Evolutionary conservation across 306 rosid genomes (phyloP).

Genomic region (Leucaena leucocephala): DNA sequence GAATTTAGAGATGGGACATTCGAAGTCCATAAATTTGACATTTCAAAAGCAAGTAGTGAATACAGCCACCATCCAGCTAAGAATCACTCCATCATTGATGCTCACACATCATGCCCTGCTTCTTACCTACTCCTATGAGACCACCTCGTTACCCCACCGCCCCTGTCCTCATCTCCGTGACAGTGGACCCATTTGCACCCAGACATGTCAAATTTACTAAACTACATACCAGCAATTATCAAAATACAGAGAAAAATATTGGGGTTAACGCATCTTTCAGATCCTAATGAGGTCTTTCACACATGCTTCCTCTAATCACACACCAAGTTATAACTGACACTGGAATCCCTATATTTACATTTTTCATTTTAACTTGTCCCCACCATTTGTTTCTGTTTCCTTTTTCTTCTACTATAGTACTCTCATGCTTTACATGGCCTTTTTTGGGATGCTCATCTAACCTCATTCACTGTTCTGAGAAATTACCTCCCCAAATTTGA

Average conservation of each 20-base stretch:
- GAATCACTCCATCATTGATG: conserved; percentile 40
- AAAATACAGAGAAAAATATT: neutral
- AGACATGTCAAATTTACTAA: neutral
- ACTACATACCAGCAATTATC: neutral
- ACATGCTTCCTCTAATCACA: conserved; percentile 15
- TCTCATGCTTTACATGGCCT: conserved; percentile 19
- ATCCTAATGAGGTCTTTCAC: conserved; percentile 2
- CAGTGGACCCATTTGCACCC: conserved; percentile 10
- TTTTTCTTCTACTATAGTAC: neutral
- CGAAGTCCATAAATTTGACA: neutral
- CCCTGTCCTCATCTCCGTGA: neutral
- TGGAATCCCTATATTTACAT: conserved; percentile 39
- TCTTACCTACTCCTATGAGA: neutral
- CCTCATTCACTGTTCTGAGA: conserved; percentile 66
- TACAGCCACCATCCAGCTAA: conserved; percentile 25
- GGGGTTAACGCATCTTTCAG: neutral
- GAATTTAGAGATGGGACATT: neutral
- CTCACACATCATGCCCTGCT: conserved; percentile 31
- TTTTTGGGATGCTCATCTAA: neutral
- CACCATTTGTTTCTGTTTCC: neutral
- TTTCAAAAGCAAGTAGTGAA: neutral
- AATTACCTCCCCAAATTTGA: conserved; percentile 87
- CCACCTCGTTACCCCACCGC: neutral
- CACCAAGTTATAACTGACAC: neutral
- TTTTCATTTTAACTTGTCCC: conserved; percentile 15